Conservation (phyloP, 2,329 filamentous ascomycete species). For the Elsinoe arachidis region DNA sequence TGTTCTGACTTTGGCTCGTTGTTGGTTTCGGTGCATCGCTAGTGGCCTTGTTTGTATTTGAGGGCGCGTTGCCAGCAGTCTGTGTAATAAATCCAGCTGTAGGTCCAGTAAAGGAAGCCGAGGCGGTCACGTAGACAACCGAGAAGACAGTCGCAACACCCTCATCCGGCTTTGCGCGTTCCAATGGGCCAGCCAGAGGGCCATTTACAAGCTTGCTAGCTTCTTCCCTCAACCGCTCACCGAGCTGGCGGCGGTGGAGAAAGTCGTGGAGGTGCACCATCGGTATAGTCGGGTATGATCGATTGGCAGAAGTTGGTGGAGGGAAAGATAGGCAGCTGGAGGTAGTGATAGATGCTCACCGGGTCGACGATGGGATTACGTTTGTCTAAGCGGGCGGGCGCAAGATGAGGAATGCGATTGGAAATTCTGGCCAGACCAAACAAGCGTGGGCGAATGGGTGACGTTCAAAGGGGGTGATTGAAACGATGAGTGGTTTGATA, state of each 20-base stretch:
- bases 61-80: slow-evolving; percentile 15
- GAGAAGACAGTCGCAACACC: slow-evolving; percentile 29
- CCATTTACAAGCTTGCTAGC: not conserved
- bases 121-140: slow-evolving; percentile 46
- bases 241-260: slow-evolving; percentile 7
- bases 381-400: not conserved
- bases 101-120: slow-evolving; percentile 43
- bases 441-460: slow-evolving; percentile 5
- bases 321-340: not conserved
- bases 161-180: slow-evolving; percentile 13
- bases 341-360: slow-evolving; percentile 3
- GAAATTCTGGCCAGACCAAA: slow-evolving; percentile 10
- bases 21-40: not conserved
- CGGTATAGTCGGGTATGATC: not conserved
- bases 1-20: slow-evolving; percentile 1
- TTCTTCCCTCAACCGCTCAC: slow-evolving; percentile 1
- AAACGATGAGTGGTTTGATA: slow-evolving; percentile 13
- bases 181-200: not conserved
- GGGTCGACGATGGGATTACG: slow-evolving; percentile 1
- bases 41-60: not conserved
- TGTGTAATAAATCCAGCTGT: slow-evolving; percentile 25
- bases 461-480: slow-evolving; percentile 11
- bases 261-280: slow-evolving; percentile 13
- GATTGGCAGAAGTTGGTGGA: slow-evolving; percentile 3
- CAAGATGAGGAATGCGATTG: slow-evolving; percentile 7